A percentile compares a stretch with the other conserved stretches of the same genome.
phyloP scores from a whole-genome alignment of 2,329 filamentous ascomycete species.

The Beauveria australis region DNA sequence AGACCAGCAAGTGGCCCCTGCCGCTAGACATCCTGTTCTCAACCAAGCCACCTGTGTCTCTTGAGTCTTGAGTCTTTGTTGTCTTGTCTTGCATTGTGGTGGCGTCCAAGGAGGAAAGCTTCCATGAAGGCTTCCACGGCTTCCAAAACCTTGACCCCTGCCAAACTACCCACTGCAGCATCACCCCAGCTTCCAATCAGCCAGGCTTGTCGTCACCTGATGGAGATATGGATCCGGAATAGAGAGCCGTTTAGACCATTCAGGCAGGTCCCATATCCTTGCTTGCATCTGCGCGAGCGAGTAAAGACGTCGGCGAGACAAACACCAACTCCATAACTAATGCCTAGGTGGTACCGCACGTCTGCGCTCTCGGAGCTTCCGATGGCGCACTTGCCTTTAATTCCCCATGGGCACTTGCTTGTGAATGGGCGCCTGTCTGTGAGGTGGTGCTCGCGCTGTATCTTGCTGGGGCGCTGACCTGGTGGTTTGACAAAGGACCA shows the following conservation, averaged over 20 bases:
- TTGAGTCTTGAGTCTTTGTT: neutral
- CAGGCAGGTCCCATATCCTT: neutral
- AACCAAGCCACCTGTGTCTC: neutral
- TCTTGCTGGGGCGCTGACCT: neutral
- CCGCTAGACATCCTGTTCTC: neutral
- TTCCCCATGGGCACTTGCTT: neutral
- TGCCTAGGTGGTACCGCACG: neutral
- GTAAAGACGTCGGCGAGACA: too few species aligned
- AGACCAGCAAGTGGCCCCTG: neutral
- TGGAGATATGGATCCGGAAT: neutral
- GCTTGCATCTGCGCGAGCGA: neutral
- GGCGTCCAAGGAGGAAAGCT: constrained; percentile 6
- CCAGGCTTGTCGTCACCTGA: constrained; percentile 5
- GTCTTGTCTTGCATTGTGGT: neutral
- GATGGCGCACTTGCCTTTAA: constrained; percentile 1
- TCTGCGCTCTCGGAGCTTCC: neutral
- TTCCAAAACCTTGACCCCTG: neutral
- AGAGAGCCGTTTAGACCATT: constrained; percentile 1
- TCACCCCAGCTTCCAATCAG: neutral
- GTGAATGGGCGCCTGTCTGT: neutral
- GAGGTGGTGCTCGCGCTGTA: neutral
- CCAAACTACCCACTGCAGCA: neutral
- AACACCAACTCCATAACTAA: neutral
- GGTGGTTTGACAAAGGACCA: neutral
- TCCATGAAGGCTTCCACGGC: constrained; percentile 8